phyloP scores from a whole-genome alignment of 805 yeast genomes.

The Nakazawaea holstii region DNA sequence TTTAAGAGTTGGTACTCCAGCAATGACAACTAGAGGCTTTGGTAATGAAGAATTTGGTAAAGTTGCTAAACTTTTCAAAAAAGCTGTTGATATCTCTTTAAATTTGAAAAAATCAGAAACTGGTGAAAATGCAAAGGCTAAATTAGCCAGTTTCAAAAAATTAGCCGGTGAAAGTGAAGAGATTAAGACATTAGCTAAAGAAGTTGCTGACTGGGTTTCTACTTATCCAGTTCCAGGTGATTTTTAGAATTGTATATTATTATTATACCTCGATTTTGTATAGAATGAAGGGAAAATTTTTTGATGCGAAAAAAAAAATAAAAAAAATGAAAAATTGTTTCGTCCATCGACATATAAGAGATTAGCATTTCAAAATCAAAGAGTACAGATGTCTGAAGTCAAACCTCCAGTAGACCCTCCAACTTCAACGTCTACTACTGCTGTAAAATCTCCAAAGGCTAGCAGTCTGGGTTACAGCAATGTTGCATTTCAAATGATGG shows the following conservation, averaged over 20 bases:
- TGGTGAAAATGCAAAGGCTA: conserved; percentile 53
- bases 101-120: conserved; percentile 53
- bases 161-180: conserved; percentile 61
- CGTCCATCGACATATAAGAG: not conserved
- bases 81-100: conserved; percentile 67
- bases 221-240: conserved; percentile 89
- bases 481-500: conserved; percentile 83
- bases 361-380: not conserved
- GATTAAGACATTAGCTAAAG: conserved; percentile 55
- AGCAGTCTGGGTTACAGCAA: conserved; percentile 41
- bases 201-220: conserved; percentile 68
- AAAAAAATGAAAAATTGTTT: too few species aligned
- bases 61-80: conserved; percentile 76
- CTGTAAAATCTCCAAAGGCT: conserved; percentile 4
- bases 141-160: conserved; percentile 64
- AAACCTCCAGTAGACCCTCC: conserved; percentile 1
- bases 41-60: conserved; percentile 68
- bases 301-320: not conserved
- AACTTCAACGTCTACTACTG: not conserved
- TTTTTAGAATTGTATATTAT: conserved; percentile 17
- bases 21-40: conserved; percentile 97
- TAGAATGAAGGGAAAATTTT: not conserved
- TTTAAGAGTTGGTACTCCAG: conserved; percentile 95
- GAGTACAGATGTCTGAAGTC: not conserved
- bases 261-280: too few species aligned